A percentile compares a stretch with the other conserved stretches of the same genome.
Evolutionary conservation across 805 yeast genomes (phyloP).

Genomic region (Lachancea fermentati): DNA sequence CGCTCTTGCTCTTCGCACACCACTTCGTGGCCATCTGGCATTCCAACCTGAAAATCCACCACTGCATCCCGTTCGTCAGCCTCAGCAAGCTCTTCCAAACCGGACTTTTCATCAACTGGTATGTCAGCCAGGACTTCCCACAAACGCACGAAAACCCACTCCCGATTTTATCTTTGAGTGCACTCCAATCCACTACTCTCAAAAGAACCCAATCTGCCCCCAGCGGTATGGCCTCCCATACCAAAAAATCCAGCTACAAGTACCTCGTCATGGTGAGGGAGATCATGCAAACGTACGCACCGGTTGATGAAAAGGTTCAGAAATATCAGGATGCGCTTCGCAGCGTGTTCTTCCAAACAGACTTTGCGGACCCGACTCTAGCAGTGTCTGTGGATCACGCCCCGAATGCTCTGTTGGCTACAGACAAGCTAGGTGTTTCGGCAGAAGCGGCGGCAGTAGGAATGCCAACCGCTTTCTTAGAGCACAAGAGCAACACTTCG

Average conservation of each 20-base stretch:
- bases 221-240: neutral
- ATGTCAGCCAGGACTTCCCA: neutral
- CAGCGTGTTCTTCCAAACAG: neutral
- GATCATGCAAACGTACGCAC: constrained; percentile 1
- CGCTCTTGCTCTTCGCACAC: neutral
- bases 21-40: constrained; percentile 2
- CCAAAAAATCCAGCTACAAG: neutral
- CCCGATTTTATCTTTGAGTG: neutral
- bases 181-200: neutral
- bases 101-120: constrained; percentile 7
- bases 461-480: no score
- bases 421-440: no score
- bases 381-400: no score
- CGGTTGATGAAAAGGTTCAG: constrained; percentile 2
- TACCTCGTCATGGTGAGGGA: constrained; percentile 2
- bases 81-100: constrained; percentile 5
- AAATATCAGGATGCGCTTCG: constrained; percentile 1
- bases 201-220: neutral
- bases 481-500: neutral
- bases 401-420: no score
- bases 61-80: constrained; percentile 6
- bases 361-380: neutral
- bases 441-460: no score
- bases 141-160: neutral
- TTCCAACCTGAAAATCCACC: constrained; percentile 1